Evolutionary conservation across 2,329 filamentous ascomycete genomes (phyloP).

Genomic region (Elsinoe batatas): DNA sequence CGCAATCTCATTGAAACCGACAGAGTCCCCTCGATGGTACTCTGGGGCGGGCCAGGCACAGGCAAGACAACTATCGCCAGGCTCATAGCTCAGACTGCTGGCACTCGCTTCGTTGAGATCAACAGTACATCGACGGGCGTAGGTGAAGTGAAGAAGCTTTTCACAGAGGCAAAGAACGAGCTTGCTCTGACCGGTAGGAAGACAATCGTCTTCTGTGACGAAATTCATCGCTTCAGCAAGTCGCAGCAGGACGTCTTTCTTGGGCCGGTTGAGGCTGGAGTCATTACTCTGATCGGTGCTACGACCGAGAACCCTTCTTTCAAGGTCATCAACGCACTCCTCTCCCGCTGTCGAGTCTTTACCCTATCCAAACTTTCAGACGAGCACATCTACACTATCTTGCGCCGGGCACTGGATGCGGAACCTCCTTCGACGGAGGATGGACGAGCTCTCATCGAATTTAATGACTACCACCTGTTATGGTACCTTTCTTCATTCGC

Average conservation of each 20-base stretch:
- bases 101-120: slow-evolving; percentile 85
- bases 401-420: slow-evolving; percentile 58
- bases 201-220: slow-evolving; percentile 96
- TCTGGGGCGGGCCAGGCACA: slow-evolving; percentile 77
- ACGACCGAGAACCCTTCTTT: slow-evolving; percentile 97
- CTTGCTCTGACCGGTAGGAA: slow-evolving; percentile 70
- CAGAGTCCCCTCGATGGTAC: slow-evolving; percentile 84
- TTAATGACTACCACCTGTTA: slow-evolving; percentile 57
- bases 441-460: slow-evolving; percentile 44
- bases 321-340: slow-evolving; percentile 76
- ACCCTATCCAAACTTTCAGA: slow-evolving; percentile 67
- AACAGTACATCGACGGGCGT: slow-evolving; percentile 87
- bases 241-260: slow-evolving; percentile 91
- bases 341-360: slow-evolving; percentile 86
- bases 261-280: slow-evolving; percentile 80
- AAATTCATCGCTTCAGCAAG: slow-evolving; percentile 88
- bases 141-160: slow-evolving; percentile 84
- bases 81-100: slow-evolving; percentile 74
- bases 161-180: slow-evolving; percentile 73
- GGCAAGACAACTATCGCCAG: slow-evolving; percentile 89
- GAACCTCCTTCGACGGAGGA: slow-evolving; percentile 14
- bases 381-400: slow-evolving; percentile 61
- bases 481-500: slow-evolving; percentile 75
- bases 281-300: slow-evolving; percentile 83
- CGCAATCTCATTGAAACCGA: slow-evolving; percentile 78